Evolutionary conservation across 179 eudicot genomes (phyloP), one percentile per base, ranked within the genome.

Genomic region (Patellifolia procumbens): DNA sequence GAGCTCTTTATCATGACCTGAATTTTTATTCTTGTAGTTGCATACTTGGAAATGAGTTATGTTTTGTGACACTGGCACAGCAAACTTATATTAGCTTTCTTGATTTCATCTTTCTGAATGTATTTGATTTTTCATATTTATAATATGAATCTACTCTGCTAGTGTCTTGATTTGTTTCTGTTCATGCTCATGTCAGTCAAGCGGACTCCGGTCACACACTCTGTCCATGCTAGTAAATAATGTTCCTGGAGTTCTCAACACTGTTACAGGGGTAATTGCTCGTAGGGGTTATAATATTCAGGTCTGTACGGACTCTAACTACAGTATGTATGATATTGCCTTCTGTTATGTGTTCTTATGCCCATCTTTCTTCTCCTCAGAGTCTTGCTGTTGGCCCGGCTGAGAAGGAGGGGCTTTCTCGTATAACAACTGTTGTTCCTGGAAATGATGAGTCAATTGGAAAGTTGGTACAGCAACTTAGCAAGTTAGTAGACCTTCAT

Each of bases 281-380:
- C 87, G 93, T 61, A 86, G 97, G 86, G 92, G 96, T 61, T 93
- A 93, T 76, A 91, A 91, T 76, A 85, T 91, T 77, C 98, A 93
- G 92, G 98, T 81, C 59, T 12, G 70, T 76, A 52, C 51, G 35
- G 61, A 72, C 70, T 26, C 45, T 2, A 31, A 37, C 42, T 48
- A 5, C 64, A 20, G 48, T 62, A 34, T n/a, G n/a, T n/a, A 5
- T 6, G 28, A 34, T 13, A 7, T 22, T 69, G 3, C 15, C 12
- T 16, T 9, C 10, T 53, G 45, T 45, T 60, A 5, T 34, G 31
- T 35, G 51, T 15, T 48, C 2, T 73, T n/a, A 61, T 28, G 8
- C 59, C 70, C 42, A 17, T 67, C 34, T 51, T 65, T 68, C 53
- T 34, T 42, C 16, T 78, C 58, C 45, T 53, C 75, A 85, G 86